Percentiles rank a stretch among this genome's conserved stretches.
These are phyloP conservation scores for Daldinia grandis DNA, from an alignment of 495 filamentous ascomycete genomes.

Conservation along the genomic window DNA sequence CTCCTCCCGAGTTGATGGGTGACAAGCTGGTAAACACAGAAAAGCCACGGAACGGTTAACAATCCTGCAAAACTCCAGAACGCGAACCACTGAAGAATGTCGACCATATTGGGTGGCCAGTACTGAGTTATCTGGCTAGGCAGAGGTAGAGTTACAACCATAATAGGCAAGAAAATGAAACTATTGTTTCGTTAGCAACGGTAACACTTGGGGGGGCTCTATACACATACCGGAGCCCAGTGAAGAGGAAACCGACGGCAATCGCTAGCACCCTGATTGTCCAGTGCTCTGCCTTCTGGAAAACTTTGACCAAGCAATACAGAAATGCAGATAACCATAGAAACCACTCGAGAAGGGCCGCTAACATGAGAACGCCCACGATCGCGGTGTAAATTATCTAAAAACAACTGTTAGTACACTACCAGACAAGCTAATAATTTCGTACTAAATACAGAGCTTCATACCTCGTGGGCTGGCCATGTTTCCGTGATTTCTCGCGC, in stretches of 20 bases:
- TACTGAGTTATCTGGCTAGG: constrained; percentile 73
- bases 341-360: constrained; percentile 91
- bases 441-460: constrained; percentile 32
- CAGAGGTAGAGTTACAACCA: constrained; percentile 92
- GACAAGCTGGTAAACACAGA: constrained; percentile 89
- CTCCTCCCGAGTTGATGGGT: constrained; percentile 84
- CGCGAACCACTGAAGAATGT: constrained; percentile 89
- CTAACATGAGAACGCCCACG: constrained; percentile 81
- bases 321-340: constrained; percentile 92
- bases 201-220: neutral
- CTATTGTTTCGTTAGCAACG: constrained; percentile 54
- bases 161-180: constrained; percentile 87
- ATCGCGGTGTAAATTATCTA: constrained; percentile 79
- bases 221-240: constrained; percentile 70
- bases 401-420: constrained; percentile 8
- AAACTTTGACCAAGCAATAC: constrained; percentile 90
- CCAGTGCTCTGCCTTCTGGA: constrained; percentile 88
- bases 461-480: constrained; percentile 75
- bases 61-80: constrained; percentile 93
- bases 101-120: constrained; percentile 73
- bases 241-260: constrained; percentile 77
- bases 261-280: constrained; percentile 79
- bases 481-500: constrained; percentile 47
- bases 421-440: too few relatives aligned
- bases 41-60: constrained; percentile 87